Evolutionary conservation across 78 protist genomes (phyloP).

Genomic region (Polysphondylium violaceum): DNA sequence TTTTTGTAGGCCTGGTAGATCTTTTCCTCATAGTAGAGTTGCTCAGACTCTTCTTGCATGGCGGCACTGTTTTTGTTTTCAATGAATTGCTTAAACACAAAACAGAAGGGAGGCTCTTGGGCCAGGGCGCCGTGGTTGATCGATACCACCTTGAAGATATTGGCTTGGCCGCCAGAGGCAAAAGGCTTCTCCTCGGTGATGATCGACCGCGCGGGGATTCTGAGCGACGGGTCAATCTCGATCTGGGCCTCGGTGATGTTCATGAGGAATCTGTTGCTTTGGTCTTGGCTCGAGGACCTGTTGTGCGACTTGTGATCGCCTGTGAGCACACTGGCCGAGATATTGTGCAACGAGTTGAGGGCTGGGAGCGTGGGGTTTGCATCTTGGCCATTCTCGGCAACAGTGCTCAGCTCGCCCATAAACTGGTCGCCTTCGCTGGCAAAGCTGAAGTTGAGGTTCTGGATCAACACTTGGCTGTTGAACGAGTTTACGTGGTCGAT

Average conservation of each 20-base stretch:
- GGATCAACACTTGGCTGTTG: too few relatives aligned
- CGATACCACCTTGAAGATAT: constrained; percentile 5
- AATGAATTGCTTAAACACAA: constrained; percentile 16
- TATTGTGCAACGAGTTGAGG: too few relatives aligned
- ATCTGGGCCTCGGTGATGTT: not conserved
- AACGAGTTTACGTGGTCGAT: too few relatives aligned
- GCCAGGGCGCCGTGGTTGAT: not conserved
- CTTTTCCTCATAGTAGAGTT: constrained; percentile 14
- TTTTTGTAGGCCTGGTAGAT: constrained; percentile 8
- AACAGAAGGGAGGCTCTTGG: not conserved
- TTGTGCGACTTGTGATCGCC: too few relatives aligned
- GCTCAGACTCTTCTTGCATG: constrained; percentile 7
- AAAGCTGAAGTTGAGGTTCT: too few relatives aligned
- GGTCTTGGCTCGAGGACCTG: too few relatives aligned
- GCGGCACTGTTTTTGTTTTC: not conserved
- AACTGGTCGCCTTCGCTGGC: too few relatives aligned
- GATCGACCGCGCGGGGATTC: not conserved
- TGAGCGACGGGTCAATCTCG: constrained; percentile 15
- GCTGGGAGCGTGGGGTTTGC: too few relatives aligned
- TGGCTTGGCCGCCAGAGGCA: constrained; percentile 29
- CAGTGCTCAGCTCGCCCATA: too few relatives aligned
- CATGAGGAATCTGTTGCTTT: constrained; percentile 8
- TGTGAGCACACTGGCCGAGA: too few relatives aligned
- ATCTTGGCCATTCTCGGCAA: too few relatives aligned
- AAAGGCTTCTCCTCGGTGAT: not conserved